Base-by-base conservation (phyloP, 306 rosid species). In the Coriaria nepalensis region DNA sequence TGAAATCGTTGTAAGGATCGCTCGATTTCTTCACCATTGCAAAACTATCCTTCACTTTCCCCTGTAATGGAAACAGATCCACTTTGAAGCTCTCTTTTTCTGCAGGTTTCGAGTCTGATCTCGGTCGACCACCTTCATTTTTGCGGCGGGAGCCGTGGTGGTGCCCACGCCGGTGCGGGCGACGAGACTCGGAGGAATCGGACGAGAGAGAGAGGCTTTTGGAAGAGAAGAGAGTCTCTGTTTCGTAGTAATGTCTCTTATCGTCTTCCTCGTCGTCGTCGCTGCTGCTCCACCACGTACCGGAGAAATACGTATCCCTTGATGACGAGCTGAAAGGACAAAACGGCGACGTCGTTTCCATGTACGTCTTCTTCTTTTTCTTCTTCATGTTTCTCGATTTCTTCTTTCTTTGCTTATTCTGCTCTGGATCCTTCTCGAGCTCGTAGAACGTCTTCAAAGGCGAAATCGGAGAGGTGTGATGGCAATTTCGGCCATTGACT, bases 1-100 rank as follows among this genome's bases (percentile, higher is more conserved):
- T 79, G 55, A 90, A 90, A 57, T 90, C 98, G 39, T 50, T 79
- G 87, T 90, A 78, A 6, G 95, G 98, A 64, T 90, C 86, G 36
- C 76, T 77, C 0, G 98, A 90, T 7, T 75, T 78, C 76, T 85
- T 82, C 72, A 85, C 95, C 64, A 90, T 92, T 0, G 98, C 95
- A 5, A 90, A 81, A 35, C 87, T 80, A 45, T 71, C 92, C 64
- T 67, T 81, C 39, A 77, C 87, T 57, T 72, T 79, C 49, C 78
- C 95, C 34, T 62, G 64, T 39, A 79, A 40, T 9, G 86, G 87
- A 4, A 73, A 36, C 35, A 65, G 56, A 43, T 71, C 81, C 74
- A 72, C 53, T 5, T 76, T 80, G 8, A 74, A 56, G 42, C 75
- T 60, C 50, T 35, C 40, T 29, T 44, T 57, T 32, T 6, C 49